Evolutionary conservation across 148 eudicot species (phyloP).

Genomic region (Fagopyrum homotropicum): DNA sequence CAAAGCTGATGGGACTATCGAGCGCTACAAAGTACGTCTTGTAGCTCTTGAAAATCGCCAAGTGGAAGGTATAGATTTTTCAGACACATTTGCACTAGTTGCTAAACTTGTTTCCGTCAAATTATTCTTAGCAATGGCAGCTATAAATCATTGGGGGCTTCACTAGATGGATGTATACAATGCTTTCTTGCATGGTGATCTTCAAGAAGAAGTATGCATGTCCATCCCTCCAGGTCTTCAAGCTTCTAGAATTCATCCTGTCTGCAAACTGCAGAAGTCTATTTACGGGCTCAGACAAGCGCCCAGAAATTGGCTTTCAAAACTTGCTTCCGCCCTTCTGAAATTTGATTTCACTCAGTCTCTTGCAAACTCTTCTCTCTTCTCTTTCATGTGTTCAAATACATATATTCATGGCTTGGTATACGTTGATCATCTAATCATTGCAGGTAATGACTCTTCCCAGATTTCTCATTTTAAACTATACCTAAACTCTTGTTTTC

Average conservation of each 20-base stretch:
- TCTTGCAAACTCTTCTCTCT: too few species aligned
- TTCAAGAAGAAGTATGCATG: not conserved
- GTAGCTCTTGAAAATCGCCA: not conserved
- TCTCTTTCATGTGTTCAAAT: too few species aligned
- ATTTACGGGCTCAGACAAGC: not conserved
- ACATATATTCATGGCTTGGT: too few species aligned
- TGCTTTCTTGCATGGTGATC: not conserved
- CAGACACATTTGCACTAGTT: not conserved
- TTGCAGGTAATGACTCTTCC: too few species aligned
- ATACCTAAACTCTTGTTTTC: not conserved
- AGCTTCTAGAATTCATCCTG: too few species aligned
- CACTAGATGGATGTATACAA: not conserved
- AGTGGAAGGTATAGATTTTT: not conserved
- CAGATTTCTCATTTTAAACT: not conserved
- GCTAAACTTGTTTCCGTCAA: not conserved
- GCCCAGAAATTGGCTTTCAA: not conserved
- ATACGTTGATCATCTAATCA: too few species aligned
- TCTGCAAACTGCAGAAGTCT: not conserved
- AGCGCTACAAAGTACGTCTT: not conserved
- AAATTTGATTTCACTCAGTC: too few species aligned
- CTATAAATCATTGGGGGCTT: not conserved
- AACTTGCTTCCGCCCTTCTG: not conserved
- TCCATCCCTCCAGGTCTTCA: not conserved
- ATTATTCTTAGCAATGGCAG: not conserved
- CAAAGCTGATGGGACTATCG: not conserved